Evolutionary conservation across 495 filamentous ascomycete species (phyloP), one percentile per base, ranked within the genome.

Genomic region (Annulohypoxylon stygium): DNA sequence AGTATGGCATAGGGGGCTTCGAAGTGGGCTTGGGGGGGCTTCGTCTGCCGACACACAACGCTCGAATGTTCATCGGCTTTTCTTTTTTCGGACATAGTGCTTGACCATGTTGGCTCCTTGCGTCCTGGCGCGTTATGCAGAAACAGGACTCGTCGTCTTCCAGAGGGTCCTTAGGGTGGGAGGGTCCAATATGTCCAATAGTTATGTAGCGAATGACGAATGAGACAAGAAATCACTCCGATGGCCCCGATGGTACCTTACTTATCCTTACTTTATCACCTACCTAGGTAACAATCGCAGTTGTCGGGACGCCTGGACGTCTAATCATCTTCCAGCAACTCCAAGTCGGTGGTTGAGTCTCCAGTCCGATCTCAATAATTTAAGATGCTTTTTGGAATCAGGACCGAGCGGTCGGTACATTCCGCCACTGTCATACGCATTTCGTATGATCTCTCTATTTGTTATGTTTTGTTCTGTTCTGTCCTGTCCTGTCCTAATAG

Each of bases 121-220:
- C 72, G 58, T 75, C 72, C 43, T 68, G 65, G 64, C 60, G 63
- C 53, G 63, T 45, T 54, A 67, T 70, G 67, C 63, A 67, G 63
- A 67, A 48, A 62, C 61, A 64, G 62, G 71, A 61, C 43, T 53
- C 36, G 60, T 34, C 50, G 14, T 37, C 23, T 45, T 45, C 23
- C 61, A 7, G 59, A 30, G 25, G 53, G 53, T 36, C n/a, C 23
- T 25, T 50, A 3, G 20, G 39, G 45, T 51, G 45, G 61, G 59
- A 59, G 39, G 70, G 59, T 62, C 62, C 55, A 30, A 30, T 30
- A 30, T 30, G 59, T 62, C 62, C 55, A 60, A 53, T 54, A 39
- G 48, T 20, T 26, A 20, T 39, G 20, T 54, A 60, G 45, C 14
- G 63, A 65, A 70, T 67, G 59, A 57, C 63, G 57, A 69, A 73